Conservation (phyloP, 2,329 filamentous ascomycete species). For the Cercospora zeae-maydis region DNA sequence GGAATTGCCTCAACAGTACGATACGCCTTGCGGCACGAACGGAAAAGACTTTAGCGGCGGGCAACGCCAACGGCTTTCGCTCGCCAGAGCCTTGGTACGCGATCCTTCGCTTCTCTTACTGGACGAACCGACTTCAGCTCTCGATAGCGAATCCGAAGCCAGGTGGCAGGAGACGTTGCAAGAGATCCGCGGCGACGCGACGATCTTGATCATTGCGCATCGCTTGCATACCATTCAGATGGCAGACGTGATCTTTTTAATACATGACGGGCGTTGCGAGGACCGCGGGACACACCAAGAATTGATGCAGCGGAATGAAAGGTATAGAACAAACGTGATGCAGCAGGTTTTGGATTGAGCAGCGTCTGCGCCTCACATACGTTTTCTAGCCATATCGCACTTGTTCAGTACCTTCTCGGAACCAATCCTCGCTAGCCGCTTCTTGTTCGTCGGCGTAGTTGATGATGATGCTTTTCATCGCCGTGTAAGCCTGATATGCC, state of each 20-base stretch:
- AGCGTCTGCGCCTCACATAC: no score
- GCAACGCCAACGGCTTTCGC: constrained; percentile 42
- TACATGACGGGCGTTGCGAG: constrained; percentile 37
- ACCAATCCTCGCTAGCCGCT: constrained; percentile 61
- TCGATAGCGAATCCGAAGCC: constrained; percentile 44
- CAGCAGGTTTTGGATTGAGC: constrained; percentile 1
- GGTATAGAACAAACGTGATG: constrained; percentile 31
- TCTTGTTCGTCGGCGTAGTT: constrained; percentile 62
- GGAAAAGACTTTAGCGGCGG: constrained; percentile 43
- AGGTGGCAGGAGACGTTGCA: constrained; percentile 40
- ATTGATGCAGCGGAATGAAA: constrained; percentile 36
- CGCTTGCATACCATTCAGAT: constrained; percentile 40
- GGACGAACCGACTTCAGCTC: constrained; percentile 43
- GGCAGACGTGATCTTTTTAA: constrained; percentile 40
- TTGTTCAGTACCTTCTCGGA: constrained; percentile 54
- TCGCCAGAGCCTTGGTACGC: constrained; percentile 42
- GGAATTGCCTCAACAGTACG: constrained; percentile 61
- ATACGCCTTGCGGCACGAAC: constrained; percentile 49
- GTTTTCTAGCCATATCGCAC: constrained; percentile 58
- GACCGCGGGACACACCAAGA: constrained; percentile 41
- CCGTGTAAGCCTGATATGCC: constrained; percentile 45
- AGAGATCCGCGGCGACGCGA: constrained; percentile 31
- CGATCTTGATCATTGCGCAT: constrained; percentile 46
- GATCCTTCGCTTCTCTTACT: constrained; percentile 41
- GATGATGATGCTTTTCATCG: constrained; percentile 63